A percentile compares a stretch with the other conserved stretches of the same genome.
Evolutionary conservation across 106 monocot genomes (phyloP).

Genomic region (Phalaenopsis equestris): DNA sequence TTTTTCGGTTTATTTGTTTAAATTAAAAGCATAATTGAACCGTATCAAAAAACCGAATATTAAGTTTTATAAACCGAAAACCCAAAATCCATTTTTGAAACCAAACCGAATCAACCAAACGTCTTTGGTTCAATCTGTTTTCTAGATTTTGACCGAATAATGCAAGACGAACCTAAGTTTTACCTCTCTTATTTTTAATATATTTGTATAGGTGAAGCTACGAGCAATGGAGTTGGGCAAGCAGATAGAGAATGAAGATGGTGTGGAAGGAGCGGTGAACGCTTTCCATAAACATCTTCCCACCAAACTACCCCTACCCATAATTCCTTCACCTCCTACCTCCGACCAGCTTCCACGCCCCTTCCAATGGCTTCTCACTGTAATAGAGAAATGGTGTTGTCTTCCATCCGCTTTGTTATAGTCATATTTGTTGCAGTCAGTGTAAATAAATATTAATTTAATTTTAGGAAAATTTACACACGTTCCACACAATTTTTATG

Average conservation of each 20-base stretch:
- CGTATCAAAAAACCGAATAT: too few relatives aligned
- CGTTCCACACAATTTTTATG: too few relatives aligned
- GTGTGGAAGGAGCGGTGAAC: conserved; percentile 42
- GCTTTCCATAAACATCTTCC: conserved; percentile 49
- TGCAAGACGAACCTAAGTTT: too few relatives aligned
- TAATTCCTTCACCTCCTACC: neutral
- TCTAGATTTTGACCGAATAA: too few relatives aligned
- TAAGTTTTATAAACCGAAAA: too few relatives aligned
- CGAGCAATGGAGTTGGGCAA: conserved; percentile 48
- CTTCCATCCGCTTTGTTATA: conserved; percentile 26
- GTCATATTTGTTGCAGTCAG: neutral
- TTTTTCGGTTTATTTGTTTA: too few relatives aligned
- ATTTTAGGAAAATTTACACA: too few relatives aligned
- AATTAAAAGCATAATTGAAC: too few relatives aligned
- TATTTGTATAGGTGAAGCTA: conserved; percentile 35
- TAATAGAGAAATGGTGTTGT: conserved; percentile 51
- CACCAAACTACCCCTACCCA: conserved; percentile 13
- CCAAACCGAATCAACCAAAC: too few relatives aligned
- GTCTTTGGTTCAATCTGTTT: too few relatives aligned
- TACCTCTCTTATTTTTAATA: neutral
- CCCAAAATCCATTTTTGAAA: too few relatives aligned
- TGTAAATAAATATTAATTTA: neutral
- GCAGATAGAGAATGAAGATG: conserved; percentile 50
- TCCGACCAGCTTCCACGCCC: conserved; percentile 14
- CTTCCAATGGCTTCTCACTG: conserved; percentile 30